These are phyloP conservation scores for Geotrichum siamense DNA, from an alignment of 1,139 yeast species.

Conservation along the genomic window DNA sequence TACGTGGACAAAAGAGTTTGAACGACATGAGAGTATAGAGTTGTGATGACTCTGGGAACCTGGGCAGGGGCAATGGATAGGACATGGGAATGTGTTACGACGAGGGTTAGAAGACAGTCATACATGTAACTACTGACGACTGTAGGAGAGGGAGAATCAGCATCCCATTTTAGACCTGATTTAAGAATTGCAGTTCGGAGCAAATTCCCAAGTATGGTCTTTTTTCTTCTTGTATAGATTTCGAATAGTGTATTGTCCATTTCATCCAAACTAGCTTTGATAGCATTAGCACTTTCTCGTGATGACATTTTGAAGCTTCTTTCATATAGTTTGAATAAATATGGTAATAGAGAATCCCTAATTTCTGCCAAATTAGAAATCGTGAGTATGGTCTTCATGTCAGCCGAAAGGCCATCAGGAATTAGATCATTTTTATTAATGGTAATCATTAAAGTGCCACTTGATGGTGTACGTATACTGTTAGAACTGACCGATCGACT, in stretches of 20 bases:
- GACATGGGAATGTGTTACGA: conserved; percentile 41
- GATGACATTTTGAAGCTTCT: conserved; percentile 41
- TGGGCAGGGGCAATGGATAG: conserved; percentile 43
- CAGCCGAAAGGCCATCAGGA: conserved; percentile 33
- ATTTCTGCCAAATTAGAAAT: conserved; percentile 49
- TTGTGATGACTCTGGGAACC: conserved; percentile 40
- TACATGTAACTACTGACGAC: conserved; percentile 37
- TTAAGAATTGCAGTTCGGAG: conserved; percentile 41
- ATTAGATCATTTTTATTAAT: conserved; percentile 24
- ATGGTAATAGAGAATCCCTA: conserved; percentile 41
- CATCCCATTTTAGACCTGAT: conserved; percentile 43
- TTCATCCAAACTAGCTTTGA: conserved; percentile 42
- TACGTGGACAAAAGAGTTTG: conserved; percentile 40
- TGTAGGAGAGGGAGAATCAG: conserved; percentile 32
- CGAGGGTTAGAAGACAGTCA: conserved; percentile 2
- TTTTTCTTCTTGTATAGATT: conserved; percentile 45
- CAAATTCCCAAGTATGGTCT: conserved; percentile 42
- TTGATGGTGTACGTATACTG: conserved; percentile 13
- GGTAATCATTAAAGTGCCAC: conserved; percentile 14
- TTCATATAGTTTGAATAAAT: conserved; percentile 44
- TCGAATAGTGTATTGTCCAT: conserved; percentile 49
- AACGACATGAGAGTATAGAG: conserved; percentile 43
- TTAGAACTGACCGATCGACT: conserved; percentile 14
- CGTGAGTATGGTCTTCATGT: conserved; percentile 37
- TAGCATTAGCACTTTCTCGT: conserved; percentile 37